Evolutionary conservation across 305 asterid species (phyloP).

Genomic region (Solanum hybrid): DNA sequence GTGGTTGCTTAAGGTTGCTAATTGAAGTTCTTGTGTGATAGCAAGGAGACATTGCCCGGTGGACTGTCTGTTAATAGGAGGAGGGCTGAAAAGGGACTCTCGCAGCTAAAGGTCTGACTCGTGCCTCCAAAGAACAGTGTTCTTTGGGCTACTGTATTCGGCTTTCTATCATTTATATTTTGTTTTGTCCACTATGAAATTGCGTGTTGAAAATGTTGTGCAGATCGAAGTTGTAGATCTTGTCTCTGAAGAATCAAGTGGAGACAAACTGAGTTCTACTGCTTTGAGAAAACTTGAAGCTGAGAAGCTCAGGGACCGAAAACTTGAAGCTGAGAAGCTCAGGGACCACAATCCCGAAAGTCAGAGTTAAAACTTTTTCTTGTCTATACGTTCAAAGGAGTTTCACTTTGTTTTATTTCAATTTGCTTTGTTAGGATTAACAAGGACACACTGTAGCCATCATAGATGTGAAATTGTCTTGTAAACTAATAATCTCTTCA

Average conservation of each 20-base stretch:
- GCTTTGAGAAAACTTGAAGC: conserved; percentile 25
- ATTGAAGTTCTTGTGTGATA: conserved; percentile 27
- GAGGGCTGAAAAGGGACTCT: conserved; percentile 73
- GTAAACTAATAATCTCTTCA: neutral
- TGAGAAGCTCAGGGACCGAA: conserved; percentile 27
- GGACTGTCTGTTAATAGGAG: conserved; percentile 71
- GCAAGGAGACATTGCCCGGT: conserved; percentile 80
- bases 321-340: conserved; percentile 46
- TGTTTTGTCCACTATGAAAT: neutral
- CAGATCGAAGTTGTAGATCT: conserved; percentile 71
- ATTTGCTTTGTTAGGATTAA: neutral
- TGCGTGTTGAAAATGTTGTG: conserved; percentile 3
- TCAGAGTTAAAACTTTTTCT: conserved; percentile 6
- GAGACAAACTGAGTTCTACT: conserved; percentile 52
- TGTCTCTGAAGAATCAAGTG: conserved; percentile 46
- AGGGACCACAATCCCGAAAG: conserved; percentile 23
- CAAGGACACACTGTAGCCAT: neutral
- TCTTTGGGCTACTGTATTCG: neutral
- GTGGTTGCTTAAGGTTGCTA: conserved; percentile 12
- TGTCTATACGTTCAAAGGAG: neutral
- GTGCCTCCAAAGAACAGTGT: neutral
- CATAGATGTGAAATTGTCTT: neutral
- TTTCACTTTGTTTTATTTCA: neutral
- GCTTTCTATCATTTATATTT: neutral
- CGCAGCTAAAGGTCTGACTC: conserved; percentile 54